Evolutionary conservation across 257 asterid species (phyloP), one percentile per base, ranked within the genome.

Genomic region (Solanum neorickii): DNA sequence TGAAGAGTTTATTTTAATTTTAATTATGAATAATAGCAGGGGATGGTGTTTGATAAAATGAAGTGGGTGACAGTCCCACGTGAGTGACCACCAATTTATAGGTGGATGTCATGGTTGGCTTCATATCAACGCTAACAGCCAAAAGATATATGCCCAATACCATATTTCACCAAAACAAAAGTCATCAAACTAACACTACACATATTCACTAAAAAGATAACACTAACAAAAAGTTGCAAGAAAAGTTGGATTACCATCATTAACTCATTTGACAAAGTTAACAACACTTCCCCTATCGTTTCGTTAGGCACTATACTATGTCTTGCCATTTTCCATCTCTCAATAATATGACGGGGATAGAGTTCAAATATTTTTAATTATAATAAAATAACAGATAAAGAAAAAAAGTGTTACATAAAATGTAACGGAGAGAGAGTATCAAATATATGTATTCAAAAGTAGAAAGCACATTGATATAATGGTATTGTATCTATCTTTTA

Each of bases 51-150:
- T 83, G 89, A 78, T 83, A 86, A 44, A 74, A 73, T 23, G 69
- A 42, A 87, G 93, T 87, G 93, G 92, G 92, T 52, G 94, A 89
- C 94, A 93, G 87, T 52, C 86, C 91, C 97, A 94, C 95, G 94
- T 93, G 94, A 92, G 68, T 90, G 93, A 86, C 83, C 91, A 85
- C 92, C 93, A 89, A 88, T 78, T 70, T 68, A 86, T 90, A 86
- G 98, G 96, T 94, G 96, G 98, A 94, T 92, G 91, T 91, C 93
- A 70, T 84, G 89, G 92, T 94, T 93, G 98, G 98, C 98, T 95
- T 95, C 91, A 92, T 94, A 95, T 92, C 96, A 95, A 95, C 98
- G 97, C 98, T 83, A 95, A 92, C 90, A 86, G 95, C 95, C 97
- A 93, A 94, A 94, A 87, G 87, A 42, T 86, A 89, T 88, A 90